Conservation (phyloP, 2,329 filamentous ascomycete genomes). For the Botryotinia calthae region DNA sequence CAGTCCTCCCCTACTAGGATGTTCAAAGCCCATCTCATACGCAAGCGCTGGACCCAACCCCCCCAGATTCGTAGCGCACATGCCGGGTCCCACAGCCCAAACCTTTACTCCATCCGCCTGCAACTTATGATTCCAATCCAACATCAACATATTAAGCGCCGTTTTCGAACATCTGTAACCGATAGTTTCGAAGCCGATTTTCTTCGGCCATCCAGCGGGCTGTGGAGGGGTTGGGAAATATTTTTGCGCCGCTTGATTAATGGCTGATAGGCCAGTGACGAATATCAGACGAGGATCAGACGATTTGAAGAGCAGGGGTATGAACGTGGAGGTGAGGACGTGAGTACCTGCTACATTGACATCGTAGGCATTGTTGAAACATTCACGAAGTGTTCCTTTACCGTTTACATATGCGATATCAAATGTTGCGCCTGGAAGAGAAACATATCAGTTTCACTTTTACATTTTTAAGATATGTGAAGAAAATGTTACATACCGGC, state of each 20-base stretch:
- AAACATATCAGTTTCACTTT: slow-evolving; percentile 2
- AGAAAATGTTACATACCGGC: slow-evolving; percentile 26
- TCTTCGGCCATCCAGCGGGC: slow-evolving; percentile 45
- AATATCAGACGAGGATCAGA: slow-evolving; percentile 47
- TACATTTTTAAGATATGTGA: neutral
- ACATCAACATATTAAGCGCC: slow-evolving; percentile 50
- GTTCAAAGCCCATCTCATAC: slow-evolving; percentile 32
- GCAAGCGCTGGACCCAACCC: slow-evolving; percentile 29
- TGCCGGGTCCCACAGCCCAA: slow-evolving; percentile 48
- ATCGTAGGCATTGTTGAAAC: slow-evolving; percentile 34
- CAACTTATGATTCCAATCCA: slow-evolving; percentile 45
- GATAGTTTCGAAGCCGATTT: slow-evolving; percentile 29
- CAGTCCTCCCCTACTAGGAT: slow-evolving; percentile 41
- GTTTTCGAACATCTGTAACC: slow-evolving; percentile 46
- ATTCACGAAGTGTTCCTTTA: slow-evolving; percentile 33
- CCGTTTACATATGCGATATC: slow-evolving; percentile 37
- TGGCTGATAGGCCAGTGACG: slow-evolving; percentile 43
- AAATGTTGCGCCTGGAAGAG: slow-evolving; percentile 29
- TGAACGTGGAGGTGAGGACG: slow-evolving; percentile 37
- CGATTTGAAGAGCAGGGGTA: slow-evolving; percentile 43
- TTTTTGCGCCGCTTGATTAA: slow-evolving; percentile 35
- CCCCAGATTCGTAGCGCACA: slow-evolving; percentile 48
- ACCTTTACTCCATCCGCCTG: slow-evolving; percentile 51
- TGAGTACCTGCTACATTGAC: slow-evolving; percentile 39
- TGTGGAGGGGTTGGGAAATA: slow-evolving; percentile 27